Conservation (phyloP, 768 basidiomycete genomes). For the Gautieria morchelliformis region DNA sequence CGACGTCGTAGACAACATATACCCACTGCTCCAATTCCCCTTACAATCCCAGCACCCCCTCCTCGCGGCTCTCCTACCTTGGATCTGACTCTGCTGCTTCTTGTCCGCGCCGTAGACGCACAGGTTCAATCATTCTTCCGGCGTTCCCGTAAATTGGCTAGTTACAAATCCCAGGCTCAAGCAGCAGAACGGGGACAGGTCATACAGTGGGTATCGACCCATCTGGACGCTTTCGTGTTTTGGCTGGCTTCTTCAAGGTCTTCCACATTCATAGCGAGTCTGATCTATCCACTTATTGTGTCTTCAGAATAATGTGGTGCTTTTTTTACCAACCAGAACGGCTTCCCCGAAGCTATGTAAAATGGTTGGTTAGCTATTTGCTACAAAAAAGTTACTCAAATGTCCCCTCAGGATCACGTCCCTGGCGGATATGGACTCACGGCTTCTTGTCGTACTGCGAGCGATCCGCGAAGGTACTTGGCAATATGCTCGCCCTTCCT, state of each 20-base stretch:
- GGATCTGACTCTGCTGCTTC: constrained; percentile 56
- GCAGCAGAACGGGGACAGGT: constrained; percentile 19
- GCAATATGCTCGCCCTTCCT: constrained; percentile 45
- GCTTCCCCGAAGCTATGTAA: constrained; percentile 48
- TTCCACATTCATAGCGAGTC: not conserved
- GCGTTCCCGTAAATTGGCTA: not conserved
- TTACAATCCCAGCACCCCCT: constrained; percentile 12
- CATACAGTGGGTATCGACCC: constrained; percentile 26
- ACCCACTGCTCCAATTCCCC: constrained; percentile 20
- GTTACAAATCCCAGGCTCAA: not conserved
- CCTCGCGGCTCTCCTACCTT: constrained; percentile 42
- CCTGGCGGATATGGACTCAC: constrained; percentile 56
- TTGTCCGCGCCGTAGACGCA: constrained; percentile 63
- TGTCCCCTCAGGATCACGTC: constrained; percentile 43
- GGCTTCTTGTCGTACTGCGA: constrained; percentile 45
- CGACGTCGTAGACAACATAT: constrained; percentile 26
- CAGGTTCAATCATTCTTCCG: constrained; percentile 32
- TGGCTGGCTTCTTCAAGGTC: constrained; percentile 74
- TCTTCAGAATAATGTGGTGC: constrained; percentile 76
- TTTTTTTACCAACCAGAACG: constrained; percentile 68
- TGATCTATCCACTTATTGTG: constrained; percentile 6
- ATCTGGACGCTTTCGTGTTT: constrained; percentile 61
- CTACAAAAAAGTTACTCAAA: not conserved
- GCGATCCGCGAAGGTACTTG: constrained; percentile 44
- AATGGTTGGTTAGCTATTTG: constrained; percentile 29